phyloP scores from a whole-genome alignment of 2,329 filamentous ascomycete species.

The Scytalidium sp. region DNA sequence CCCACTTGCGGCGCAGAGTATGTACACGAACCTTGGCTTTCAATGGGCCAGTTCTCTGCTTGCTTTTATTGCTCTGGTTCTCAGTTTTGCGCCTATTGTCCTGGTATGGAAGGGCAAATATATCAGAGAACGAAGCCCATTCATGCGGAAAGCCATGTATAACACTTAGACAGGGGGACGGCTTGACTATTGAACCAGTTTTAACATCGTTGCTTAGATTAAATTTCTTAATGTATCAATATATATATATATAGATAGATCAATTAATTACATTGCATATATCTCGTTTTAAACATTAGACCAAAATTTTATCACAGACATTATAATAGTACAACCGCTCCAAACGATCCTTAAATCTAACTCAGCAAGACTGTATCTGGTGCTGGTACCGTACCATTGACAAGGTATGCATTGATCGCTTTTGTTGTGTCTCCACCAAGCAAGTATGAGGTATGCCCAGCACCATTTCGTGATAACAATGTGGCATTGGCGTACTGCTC shows the following conservation, averaged over 20 bases:
- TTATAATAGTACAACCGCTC: neutral
- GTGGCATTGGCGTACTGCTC: conserved; percentile 18
- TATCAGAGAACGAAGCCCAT: conserved; percentile 35
- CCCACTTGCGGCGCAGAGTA: conserved; percentile 32
- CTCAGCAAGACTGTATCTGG: neutral
- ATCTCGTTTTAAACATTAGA: too few species aligned
- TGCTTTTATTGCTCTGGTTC: conserved; percentile 40
- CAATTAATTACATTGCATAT: too few species aligned
- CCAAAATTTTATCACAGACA: too few species aligned
- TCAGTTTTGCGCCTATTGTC: conserved; percentile 38
- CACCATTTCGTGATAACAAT: conserved; percentile 36
- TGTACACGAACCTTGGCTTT: conserved; percentile 34
- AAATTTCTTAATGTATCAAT: too few species aligned
- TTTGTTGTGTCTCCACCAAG: conserved; percentile 28
- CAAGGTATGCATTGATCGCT: conserved; percentile 30
- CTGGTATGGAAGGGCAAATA: conserved; percentile 36
- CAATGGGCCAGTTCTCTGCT: conserved; percentile 40
- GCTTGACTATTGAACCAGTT: too few species aligned
- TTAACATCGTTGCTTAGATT: too few species aligned
- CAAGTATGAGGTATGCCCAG: conserved; percentile 36
- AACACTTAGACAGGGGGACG: too few species aligned
- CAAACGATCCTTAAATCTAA: neutral
- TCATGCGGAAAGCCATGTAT: conserved; percentile 32
- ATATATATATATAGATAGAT: too few species aligned
- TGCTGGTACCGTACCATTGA: conserved; percentile 32